Evolutionary conservation across 192 early-diverging fungal genomes (phyloP), one percentile per base, ranked within the genome.

Genomic region (Dissophora ornata): DNA sequence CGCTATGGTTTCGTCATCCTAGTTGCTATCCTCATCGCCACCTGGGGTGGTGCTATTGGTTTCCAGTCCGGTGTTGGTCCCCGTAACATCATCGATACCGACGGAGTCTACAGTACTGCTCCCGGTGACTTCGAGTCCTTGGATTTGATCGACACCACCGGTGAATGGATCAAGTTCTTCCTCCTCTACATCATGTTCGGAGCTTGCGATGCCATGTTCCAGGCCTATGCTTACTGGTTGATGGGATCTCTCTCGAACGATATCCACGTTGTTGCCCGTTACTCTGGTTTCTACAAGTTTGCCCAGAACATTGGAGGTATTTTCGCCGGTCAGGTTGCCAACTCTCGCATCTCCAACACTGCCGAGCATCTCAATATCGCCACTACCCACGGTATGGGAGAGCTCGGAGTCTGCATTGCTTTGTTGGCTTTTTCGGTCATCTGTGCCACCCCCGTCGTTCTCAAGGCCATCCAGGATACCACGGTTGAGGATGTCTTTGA

Each of bases 181-280:
- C 67, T 93, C 65, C 79, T 92, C 38, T 96, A 94, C 75, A 53
- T 91, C 51, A 45, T 85, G 50, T 94, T 89, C 65, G 95, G 95
- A 48, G 30, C 90, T 16, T 74, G 71, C 60, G 95, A 96, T 81
- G 90, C 95, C 45, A 87, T 95, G 79, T 94, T 89, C 84, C 95
- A 96, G 85, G 81, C 67, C 44, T 82, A 67, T 64, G 62, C 81
- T 1, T 95, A 96, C 89, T 96, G 93, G 93, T 70, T 96, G 30
- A 89, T 96, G 71, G 95, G 94, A 19, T 85, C 94, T 32, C 81
- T 94, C 49, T 88, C 92, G 29, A 95, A 95, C 83, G 92, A 96
- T 77, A 86, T 85, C 68, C 84, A 87, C 70, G 69, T 81, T 61
- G 84, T 89, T 60, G 84, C 91, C 34, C 89, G 90, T 48, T 94